Conservation (phyloP, 2,329 filamentous ascomycete species). For the Colletotrichum filicis region DNA sequence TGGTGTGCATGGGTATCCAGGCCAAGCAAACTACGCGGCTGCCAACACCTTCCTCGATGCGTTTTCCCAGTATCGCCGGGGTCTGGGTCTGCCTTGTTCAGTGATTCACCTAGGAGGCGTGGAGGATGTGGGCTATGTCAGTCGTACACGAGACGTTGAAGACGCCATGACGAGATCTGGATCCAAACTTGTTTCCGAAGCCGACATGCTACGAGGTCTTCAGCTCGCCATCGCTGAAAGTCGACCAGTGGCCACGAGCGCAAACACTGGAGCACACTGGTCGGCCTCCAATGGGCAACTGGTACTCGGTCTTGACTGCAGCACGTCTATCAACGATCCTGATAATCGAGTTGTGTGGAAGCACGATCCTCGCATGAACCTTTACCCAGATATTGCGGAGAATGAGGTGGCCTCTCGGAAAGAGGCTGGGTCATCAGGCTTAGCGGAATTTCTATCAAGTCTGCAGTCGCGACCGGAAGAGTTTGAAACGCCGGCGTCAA, state of each 20-base stretch:
- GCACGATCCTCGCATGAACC: conserved; percentile 9
- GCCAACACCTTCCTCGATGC: conserved; percentile 54
- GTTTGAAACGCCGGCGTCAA: neutral
- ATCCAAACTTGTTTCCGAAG: conserved; percentile 5
- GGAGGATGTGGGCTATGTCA: conserved; percentile 47
- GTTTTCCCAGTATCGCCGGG: conserved; percentile 48
- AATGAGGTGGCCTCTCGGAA: too few relatives aligned
- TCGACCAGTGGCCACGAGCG: neutral
- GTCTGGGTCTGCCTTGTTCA: conserved; percentile 48
- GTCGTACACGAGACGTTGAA: conserved; percentile 46
- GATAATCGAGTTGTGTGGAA: conserved; percentile 12
- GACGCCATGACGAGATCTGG: conserved; percentile 6
- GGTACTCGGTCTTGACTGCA: conserved; percentile 4
- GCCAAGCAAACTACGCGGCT: conserved; percentile 53
- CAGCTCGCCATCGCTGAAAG: neutral
- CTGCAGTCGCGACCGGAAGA: neutral
- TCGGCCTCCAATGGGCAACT: neutral
- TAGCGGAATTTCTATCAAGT: neutral
- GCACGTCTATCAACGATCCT: neutral
- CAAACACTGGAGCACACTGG: too few relatives aligned
- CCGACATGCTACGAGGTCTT: neutral
- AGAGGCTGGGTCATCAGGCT: neutral
- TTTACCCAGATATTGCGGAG: neutral
- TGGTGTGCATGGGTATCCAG: conserved; percentile 46
- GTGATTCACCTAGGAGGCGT: conserved; percentile 52